These are phyloP conservation scores for Epithele typhae DNA, from an alignment of 768 basidiomycete genomes.

Conservation along the genomic window DNA sequence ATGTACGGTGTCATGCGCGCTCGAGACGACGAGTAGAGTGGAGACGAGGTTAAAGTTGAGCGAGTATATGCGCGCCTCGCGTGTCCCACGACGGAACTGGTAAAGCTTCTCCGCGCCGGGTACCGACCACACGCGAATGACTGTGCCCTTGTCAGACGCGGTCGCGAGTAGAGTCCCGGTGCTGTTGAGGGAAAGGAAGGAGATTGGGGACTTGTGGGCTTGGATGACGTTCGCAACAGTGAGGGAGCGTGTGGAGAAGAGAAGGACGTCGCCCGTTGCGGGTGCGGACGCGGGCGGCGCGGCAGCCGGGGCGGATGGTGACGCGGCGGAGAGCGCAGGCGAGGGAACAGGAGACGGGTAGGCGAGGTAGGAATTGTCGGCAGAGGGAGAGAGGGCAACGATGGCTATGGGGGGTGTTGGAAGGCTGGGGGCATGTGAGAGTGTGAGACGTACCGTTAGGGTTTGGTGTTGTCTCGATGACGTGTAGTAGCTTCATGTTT, in stretches of 20 bases:
- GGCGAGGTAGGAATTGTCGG: conserved; percentile 90
- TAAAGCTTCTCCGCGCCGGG: conserved; percentile 92
- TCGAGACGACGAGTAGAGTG: conserved; percentile 84
- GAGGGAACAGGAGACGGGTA: conserved; percentile 95
- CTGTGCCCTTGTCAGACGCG: conserved; percentile 92
- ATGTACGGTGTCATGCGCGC: conserved; percentile 93
- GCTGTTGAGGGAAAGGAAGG: conserved; percentile 80
- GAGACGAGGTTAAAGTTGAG: conserved; percentile 82
- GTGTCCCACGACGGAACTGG: conserved; percentile 89
- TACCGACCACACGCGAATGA: conserved; percentile 91
- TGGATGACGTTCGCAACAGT: conserved; percentile 94
- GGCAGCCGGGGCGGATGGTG: conserved; percentile 33
- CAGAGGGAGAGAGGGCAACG: conserved; percentile 90
- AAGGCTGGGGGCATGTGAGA: not conserved
- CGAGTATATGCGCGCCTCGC: conserved; percentile 81
- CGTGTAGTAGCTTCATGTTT: conserved; percentile 96
- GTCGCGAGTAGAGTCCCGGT: conserved; percentile 90
- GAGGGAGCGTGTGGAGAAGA: conserved; percentile 91
- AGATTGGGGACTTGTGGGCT: conserved; percentile 93
- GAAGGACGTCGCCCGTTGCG: conserved; percentile 81
- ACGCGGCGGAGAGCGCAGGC: conserved; percentile 47
- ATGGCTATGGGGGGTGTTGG: conserved; percentile 56
- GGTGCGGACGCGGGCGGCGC: conserved; percentile 24
- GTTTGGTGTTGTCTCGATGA: conserved; percentile 95
- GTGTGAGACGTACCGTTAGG: conserved; percentile 67